Percentiles rank a stretch among this genome's conserved stretches.
These are phyloP conservation scores for Trametes cinnabarina DNA, from an alignment of 768 basidiomycete species.

Conservation along the genomic window DNA sequence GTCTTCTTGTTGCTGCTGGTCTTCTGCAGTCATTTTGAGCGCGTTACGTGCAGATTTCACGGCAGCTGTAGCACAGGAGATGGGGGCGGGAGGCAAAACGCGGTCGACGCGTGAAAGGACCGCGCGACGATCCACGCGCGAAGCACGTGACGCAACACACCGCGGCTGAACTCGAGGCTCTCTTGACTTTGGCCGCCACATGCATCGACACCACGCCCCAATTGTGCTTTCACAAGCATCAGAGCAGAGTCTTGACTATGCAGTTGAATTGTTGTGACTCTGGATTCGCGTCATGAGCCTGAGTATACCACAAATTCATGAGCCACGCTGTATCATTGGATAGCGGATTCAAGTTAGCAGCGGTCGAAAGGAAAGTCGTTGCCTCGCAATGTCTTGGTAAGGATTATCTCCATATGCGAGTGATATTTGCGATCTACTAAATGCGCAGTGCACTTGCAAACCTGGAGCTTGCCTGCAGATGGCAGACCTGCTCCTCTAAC, in stretches of 20 bases:
- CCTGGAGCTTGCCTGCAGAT: constrained; percentile 1
- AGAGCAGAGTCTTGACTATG: no score
- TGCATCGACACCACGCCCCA: no score
- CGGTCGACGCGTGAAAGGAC: constrained; percentile 2
- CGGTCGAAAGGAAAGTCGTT: not conserved
- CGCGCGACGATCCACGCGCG: not conserved
- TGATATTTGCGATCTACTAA: not conserved
- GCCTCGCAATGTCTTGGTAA: not conserved
- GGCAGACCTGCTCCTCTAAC: not conserved
- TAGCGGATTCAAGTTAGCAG: no score
- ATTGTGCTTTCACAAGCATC: no score
- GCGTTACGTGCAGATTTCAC: not conserved
- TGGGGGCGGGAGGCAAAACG: not conserved
- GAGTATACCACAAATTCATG: no score
- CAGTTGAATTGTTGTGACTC: no score
- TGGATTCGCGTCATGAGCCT: no score
- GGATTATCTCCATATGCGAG: not conserved
- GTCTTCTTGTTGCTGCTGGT: constrained; percentile 39
- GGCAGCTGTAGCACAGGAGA: not conserved
- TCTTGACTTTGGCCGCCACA: no score
- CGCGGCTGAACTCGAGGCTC: no score
- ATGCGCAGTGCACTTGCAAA: not conserved
- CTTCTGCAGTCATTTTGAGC: constrained; percentile 7
- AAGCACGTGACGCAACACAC: not conserved
- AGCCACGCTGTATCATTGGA: no score